These are phyloP conservation scores for Ophiosphaerella narmari DNA, from an alignment of 2,329 filamentous ascomycete genomes.

Conservation along the genomic window DNA sequence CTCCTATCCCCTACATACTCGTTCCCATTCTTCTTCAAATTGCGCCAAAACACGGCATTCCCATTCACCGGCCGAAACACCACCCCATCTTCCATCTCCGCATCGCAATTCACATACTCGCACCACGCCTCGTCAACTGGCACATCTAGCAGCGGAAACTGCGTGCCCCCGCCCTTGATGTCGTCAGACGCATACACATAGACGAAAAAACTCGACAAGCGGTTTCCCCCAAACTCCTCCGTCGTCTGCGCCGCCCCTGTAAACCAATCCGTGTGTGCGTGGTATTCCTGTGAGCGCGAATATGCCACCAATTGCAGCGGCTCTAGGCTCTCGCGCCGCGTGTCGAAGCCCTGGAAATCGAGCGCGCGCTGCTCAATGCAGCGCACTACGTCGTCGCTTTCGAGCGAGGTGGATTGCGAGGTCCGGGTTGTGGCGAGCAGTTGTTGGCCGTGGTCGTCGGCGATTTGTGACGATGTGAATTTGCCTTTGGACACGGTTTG, in stretches of 20 bases:
- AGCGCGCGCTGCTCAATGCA: slow-evolving; percentile 62
- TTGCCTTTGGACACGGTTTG: slow-evolving; percentile 53
- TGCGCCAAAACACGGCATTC: slow-evolving; percentile 65
- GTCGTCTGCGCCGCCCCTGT: slow-evolving; percentile 22
- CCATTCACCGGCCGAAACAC: slow-evolving; percentile 61
- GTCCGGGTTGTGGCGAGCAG: slow-evolving; percentile 24
- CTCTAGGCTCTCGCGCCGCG: slow-evolving; percentile 55
- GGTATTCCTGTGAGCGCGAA: slow-evolving; percentile 59
- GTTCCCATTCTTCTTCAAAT: slow-evolving; percentile 58
- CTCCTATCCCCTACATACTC: slow-evolving; percentile 57
- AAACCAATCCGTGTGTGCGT: slow-evolving; percentile 62
- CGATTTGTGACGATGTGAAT: slow-evolving; percentile 25
- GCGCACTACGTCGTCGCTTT: slow-evolving; percentile 52
- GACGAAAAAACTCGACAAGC: slow-evolving; percentile 64
- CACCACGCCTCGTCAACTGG: slow-evolving; percentile 57
- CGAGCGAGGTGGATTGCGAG: slow-evolving; percentile 26
- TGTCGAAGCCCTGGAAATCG: slow-evolving; percentile 59
- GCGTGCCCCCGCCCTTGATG: slow-evolving; percentile 61
- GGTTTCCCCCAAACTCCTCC: slow-evolving; percentile 30
- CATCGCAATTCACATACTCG: slow-evolving; percentile 58
- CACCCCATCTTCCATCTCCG: slow-evolving; percentile 49
- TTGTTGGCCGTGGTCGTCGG: slow-evolving; percentile 26
- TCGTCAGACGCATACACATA: slow-evolving; percentile 52
- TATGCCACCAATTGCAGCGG: slow-evolving; percentile 53
- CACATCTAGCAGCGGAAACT: slow-evolving; percentile 58